Conservation (phyloP, 331 rosid genomes). For the Saraca asoca region DNA sequence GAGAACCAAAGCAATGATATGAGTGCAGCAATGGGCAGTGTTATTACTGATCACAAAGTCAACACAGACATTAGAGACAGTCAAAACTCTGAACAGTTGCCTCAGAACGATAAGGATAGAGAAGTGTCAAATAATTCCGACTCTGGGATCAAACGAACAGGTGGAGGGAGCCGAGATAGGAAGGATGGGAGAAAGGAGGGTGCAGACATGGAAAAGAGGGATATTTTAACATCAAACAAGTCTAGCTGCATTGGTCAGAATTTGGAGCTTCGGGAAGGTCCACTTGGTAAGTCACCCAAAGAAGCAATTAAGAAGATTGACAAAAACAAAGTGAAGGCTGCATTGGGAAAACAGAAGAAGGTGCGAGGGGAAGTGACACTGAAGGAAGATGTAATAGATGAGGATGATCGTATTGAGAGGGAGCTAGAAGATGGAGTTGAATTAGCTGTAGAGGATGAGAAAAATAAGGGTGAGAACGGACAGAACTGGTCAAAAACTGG, state of each 20-base stretch:
- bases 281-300: constrained; percentile 61
- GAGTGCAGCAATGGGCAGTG: constrained; percentile 61
- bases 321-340: constrained; percentile 85
- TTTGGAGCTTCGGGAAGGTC: constrained; percentile 45
- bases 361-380: constrained; percentile 53
- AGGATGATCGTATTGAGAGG: constrained; percentile 90
- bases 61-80: constrained; percentile 59
- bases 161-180: constrained; percentile 52
- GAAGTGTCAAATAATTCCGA: constrained; percentile 34
- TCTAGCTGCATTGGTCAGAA: constrained; percentile 27
- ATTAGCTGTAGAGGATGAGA: constrained; percentile 73
- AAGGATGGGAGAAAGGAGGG: constrained; percentile 53
- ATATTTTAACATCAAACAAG: constrained; percentile 18
- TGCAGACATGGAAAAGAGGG: constrained; percentile 47
- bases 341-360: constrained; percentile 78
- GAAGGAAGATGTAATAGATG: constrained; percentile 76
- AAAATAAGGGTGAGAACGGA: constrained; percentile 62
- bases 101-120: constrained; percentile 48
- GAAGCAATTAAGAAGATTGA: constrained; percentile 81
- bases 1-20: constrained; percentile 67
- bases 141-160: constrained; percentile 30
- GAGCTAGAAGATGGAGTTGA: constrained; percentile 93
- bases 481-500: constrained; percentile 60
- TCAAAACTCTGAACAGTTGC: constrained; percentile 49
- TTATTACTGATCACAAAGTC: constrained; percentile 58